A percentile compares a stretch with the other conserved stretches of the same genome.
Evolutionary conservation across 441 rosid genomes (phyloP).

Genomic region (Populus hybrid): DNA sequence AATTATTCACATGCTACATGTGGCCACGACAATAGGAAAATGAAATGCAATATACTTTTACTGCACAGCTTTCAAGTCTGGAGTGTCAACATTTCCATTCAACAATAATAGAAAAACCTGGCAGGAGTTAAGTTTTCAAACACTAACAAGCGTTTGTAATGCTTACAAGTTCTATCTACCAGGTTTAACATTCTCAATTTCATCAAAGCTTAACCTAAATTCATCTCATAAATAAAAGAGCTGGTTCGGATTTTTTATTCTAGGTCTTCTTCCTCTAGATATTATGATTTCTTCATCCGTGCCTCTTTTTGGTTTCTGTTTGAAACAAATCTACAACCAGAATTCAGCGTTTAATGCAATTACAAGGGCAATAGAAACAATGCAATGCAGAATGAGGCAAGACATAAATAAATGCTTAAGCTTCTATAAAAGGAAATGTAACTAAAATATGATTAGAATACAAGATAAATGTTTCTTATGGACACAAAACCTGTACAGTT

Average conservation of each 20-base stretch:
- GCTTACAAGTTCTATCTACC: neutral
- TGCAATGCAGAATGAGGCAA: neutral
- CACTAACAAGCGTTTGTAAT: neutral
- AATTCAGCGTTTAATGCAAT: neutral
- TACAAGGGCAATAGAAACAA: neutral
- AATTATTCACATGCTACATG: neutral
- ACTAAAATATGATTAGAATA: neutral
- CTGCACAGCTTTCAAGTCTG: neutral
- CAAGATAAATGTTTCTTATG: neutral
- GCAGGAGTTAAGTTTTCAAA: neutral
- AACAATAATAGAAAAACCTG: no score
- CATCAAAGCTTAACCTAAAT: neutral
- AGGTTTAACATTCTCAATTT: neutral
- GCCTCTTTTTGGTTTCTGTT: neutral
- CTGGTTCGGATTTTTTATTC: neutral
- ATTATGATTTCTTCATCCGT: neutral
- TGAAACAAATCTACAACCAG: neutral
- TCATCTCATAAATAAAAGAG: neutral
- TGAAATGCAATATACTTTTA: neutral
- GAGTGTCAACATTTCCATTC: neutral
- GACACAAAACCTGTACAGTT: constrained; percentile 70
- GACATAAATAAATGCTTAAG: neutral
- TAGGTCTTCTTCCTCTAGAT: neutral
- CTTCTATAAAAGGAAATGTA: neutral
- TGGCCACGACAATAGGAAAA: neutral